Evolutionary conservation across 768 basidiomycete species (phyloP).

Genomic region (Termitomyces sp.): DNA sequence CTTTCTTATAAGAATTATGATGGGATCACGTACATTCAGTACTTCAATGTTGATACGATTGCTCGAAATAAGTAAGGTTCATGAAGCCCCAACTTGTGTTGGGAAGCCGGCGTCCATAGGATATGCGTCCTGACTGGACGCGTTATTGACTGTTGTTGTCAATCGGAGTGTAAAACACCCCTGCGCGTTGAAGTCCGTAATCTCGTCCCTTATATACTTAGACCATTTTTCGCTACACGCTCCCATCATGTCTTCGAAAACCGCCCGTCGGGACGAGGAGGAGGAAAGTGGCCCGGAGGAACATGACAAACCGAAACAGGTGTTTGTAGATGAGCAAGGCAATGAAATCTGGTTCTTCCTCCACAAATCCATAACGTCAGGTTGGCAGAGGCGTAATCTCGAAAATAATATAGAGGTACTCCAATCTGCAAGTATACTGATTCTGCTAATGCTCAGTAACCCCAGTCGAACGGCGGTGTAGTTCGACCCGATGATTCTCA

Average conservation of each 20-base stretch:
- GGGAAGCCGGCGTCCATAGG: too few relatives aligned
- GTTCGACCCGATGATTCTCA: conserved; percentile 8
- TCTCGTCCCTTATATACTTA: too few relatives aligned
- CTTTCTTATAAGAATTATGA: neutral
- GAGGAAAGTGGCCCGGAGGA: conserved; percentile 10
- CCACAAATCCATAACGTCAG: conserved; percentile 25
- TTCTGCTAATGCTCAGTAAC: neutral
- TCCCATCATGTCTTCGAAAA: neutral
- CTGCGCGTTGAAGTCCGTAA: too few relatives aligned
- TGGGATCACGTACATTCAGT: neutral
- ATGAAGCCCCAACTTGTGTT: too few relatives aligned
- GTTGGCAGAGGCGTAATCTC: conserved; percentile 16
- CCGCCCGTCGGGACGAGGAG: neutral
- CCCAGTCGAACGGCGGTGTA: conserved; percentile 18
- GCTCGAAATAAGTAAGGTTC: too few relatives aligned
- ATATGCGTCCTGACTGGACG: too few relatives aligned
- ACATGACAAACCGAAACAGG: neutral
- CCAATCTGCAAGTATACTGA: neutral
- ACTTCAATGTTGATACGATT: too few relatives aligned
- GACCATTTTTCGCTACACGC: neutral
- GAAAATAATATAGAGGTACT: conserved; percentile 30
- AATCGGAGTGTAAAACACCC: too few relatives aligned
- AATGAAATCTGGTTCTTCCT: conserved; percentile 28
- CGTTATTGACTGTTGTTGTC: neutral
- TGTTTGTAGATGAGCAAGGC: conserved; percentile 23